Evolutionary conservation across 2,329 filamentous ascomycete genomes (phyloP), one percentile per base, ranked within the genome.

Genomic region (Cladophialophora bantiana): DNA sequence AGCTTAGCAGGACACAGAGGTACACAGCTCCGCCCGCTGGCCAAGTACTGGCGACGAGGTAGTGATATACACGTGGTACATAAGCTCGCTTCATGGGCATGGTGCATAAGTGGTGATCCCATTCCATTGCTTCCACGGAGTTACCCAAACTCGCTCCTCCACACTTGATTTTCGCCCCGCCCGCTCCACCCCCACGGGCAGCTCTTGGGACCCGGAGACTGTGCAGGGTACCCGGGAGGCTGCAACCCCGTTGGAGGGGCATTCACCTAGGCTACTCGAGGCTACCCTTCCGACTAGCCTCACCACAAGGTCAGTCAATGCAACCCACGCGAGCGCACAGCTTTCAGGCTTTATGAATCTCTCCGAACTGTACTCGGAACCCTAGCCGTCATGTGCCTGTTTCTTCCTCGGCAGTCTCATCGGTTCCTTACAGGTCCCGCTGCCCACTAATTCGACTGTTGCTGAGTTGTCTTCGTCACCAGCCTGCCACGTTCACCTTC

Each of bases 151-250:
- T 7, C n/a, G 18, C 45, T 50, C 45, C 45, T 50, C 45, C 45
- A 53, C 53, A 59, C 20, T 13, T 40, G 6, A 7, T 35, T n/a
- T 18, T n/a, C 31, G 42, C 52, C 31, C 45, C 45, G 20, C 13
- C 62, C 10, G 54, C 62, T 64, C 55, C 62, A 64, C 62, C 62
- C 62, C 62, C 62, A 64, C 62, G 52, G 35, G 35, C 34, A 54
- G 20, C 45, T 50, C 45, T 50, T 10, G 26, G 26, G 26, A 26
- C 26, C 3, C 26, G 26, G 2, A 26, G 26, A n/a, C n/a, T n/a
- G n/a, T n/a, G n/a, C n/a, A n/a, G n/a, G n/a, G n/a, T n/a, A n/a
- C n/a, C n/a, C n/a, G n/a, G n/a, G 26, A 26, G 2, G 26, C 26
- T 2, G 26, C 26, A 26, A 26, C 26, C 26, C 26, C 26, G 26